These are phyloP conservation scores for Aspergillus brasiliensis DNA, from an alignment of 2,329 filamentous ascomycete genomes.

Conservation along the genomic window DNA sequence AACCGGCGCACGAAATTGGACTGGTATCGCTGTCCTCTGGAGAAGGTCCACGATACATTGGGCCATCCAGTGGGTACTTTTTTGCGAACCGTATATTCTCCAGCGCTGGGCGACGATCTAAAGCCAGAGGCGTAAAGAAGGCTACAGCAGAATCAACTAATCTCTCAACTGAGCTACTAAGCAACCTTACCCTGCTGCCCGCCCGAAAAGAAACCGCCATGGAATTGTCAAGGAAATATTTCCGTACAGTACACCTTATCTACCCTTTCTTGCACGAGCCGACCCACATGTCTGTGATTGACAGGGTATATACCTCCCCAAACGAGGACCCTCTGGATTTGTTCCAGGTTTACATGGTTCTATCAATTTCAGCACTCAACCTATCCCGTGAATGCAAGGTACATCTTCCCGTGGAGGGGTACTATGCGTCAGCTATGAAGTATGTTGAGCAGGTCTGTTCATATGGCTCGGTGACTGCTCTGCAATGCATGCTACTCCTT, in stretches of 20 bases:
- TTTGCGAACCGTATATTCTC: slow-evolving; percentile 54
- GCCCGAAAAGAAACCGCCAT: slow-evolving; percentile 40
- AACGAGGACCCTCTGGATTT: slow-evolving; percentile 32
- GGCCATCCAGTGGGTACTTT: slow-evolving; percentile 59
- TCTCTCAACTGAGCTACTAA: slow-evolving; percentile 31
- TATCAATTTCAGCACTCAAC: slow-evolving; percentile 53
- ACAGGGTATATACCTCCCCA: slow-evolving; percentile 38
- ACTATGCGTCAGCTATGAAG: slow-evolving; percentile 52
- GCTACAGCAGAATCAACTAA: slow-evolving; percentile 17
- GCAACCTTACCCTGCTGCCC: slow-evolving; percentile 32
- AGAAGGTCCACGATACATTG: slow-evolving; percentile 54
- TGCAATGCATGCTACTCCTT: slow-evolving; percentile 50
- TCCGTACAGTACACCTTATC: slow-evolving; percentile 51
- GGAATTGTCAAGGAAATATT: slow-evolving; percentile 51
- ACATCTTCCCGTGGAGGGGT: slow-evolving; percentile 52
- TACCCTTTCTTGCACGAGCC: slow-evolving; percentile 55
- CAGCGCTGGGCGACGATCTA: slow-evolving; percentile 33
- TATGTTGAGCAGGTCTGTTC: slow-evolving; percentile 51
- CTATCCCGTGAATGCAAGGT: slow-evolving; percentile 48
- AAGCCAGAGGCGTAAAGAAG: slow-evolving; percentile 6
- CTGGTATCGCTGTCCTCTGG: slow-evolving; percentile 54
- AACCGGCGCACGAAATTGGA: slow-evolving; percentile 54
- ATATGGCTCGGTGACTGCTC: slow-evolving; percentile 52
- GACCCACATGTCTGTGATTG: slow-evolving; percentile 41
- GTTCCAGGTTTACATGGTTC: slow-evolving; percentile 58